Evolutionary conservation across 2,329 filamentous ascomycete genomes (phyloP).

Genomic region (Colletotrichum camelliae): DNA sequence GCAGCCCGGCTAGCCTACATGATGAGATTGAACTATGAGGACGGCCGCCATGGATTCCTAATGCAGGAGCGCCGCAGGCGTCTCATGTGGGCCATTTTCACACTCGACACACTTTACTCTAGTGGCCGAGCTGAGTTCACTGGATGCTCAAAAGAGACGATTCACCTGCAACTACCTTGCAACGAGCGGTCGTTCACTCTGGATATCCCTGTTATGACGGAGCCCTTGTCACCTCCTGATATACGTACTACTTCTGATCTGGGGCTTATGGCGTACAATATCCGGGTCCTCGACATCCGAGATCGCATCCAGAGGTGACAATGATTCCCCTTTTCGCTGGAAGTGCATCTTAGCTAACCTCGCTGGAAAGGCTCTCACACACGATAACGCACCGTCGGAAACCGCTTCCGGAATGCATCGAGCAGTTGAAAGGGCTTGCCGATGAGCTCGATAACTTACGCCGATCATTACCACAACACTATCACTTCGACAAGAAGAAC

Average conservation of each 20-base stretch:
- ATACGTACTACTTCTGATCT: background rate
- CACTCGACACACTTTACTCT: conserved; percentile 17
- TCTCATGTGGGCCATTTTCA: conserved; percentile 28
- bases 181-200: conserved; percentile 5
- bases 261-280: conserved; percentile 11
- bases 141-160: background rate
- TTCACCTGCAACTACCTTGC: conserved; percentile 11
- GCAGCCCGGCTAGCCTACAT: conserved; percentile 24
- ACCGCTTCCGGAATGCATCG: conserved; percentile 12
- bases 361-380: conserved; percentile 15
- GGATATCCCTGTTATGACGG: conserved; percentile 11
- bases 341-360: background rate
- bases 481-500: conserved; percentile 20
- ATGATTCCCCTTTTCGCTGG: background rate
- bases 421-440: background rate
- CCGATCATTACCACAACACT: conserved; percentile 10
- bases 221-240: background rate
- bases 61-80: conserved; percentile 22
- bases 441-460: conserved; percentile 20
- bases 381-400: conserved; percentile 26
- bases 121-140: conserved; percentile 13
- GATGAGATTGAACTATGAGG: conserved; percentile 26
- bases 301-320: conserved; percentile 10
- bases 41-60: conserved; percentile 18
- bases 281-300: conserved; percentile 11